Evolutionary conservation across 306 rosid species (phyloP).

Genomic region (Pachyrhizus erosus): DNA sequence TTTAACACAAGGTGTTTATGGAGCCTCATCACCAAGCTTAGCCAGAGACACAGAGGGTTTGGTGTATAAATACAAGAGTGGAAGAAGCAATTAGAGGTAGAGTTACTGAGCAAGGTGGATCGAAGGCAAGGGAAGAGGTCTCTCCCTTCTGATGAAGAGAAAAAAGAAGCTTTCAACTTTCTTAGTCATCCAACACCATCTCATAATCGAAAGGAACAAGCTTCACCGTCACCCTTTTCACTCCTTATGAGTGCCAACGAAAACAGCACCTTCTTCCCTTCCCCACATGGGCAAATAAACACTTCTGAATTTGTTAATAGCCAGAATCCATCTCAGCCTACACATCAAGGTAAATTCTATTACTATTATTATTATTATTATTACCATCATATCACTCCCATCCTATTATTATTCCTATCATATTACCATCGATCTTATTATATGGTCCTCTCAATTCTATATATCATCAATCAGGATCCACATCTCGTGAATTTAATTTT

Average conservation of each 20-base stretch:
- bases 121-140: conserved; percentile 55
- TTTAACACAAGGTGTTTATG: conserved; percentile 9
- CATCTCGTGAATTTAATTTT: conserved; percentile 19
- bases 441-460: background rate
- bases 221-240: conserved; percentile 42
- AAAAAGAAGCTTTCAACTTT: conserved; percentile 36
- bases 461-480: background rate
- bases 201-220: conserved; percentile 36
- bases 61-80: background rate
- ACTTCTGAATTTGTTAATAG: conserved; percentile 8
- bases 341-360: conserved; percentile 43
- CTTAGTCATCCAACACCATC: conserved; percentile 18
- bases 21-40: background rate
- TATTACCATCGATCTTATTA: background rate
- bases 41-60: background rate
- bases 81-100: background rate
- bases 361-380: too few species aligned
- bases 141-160: conserved; percentile 48
- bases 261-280: background rate
- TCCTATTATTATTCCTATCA: background rate
- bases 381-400: background rate
- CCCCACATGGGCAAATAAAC: conserved; percentile 21
- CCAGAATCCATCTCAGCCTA: conserved; percentile 30
- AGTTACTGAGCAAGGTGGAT: conserved; percentile 51
- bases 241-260: conserved; percentile 15